phyloP scores from a whole-genome alignment of 306 rosid genomes.

The Mimosa bimucronata region DNA sequence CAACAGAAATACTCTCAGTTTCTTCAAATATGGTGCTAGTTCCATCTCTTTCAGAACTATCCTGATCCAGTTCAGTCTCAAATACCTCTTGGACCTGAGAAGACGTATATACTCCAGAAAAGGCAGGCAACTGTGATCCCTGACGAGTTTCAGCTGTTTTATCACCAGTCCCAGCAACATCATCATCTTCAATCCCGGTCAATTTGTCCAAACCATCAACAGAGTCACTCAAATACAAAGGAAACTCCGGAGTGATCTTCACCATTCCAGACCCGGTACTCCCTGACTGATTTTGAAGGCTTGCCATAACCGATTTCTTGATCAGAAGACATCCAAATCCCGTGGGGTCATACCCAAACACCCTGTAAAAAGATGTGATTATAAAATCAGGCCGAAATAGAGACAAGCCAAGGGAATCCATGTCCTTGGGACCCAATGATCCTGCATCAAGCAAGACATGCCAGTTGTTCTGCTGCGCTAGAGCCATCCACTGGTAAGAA shows the following conservation, averaged over 20 bases:
- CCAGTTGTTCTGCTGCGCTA: slow-evolving; percentile 98
- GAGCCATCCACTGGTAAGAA: slow-evolving; percentile 98
- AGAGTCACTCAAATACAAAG: slow-evolving; percentile 89
- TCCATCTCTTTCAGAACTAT: slow-evolving; percentile 88
- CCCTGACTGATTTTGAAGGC: slow-evolving; percentile 89
- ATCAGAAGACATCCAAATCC: slow-evolving; percentile 96
- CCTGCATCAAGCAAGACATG: slow-evolving; percentile 98
- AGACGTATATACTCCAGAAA: slow-evolving; percentile 88
- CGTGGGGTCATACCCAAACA: slow-evolving; percentile 94
- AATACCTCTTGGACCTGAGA: slow-evolving; percentile 93
- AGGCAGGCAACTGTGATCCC: slow-evolving; percentile 83
- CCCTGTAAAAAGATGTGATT: slow-evolving; percentile 92
- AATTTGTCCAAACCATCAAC: slow-evolving; percentile 75
- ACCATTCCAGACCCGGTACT: slow-evolving; percentile 95
- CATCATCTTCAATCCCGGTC: slow-evolving; percentile 69
- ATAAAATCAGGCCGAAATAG: slow-evolving; percentile 95
- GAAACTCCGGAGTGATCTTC: slow-evolving; percentile 89
- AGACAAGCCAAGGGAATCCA: slow-evolving; percentile 97
- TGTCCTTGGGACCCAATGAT: slow-evolving; percentile 95
- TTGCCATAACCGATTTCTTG: slow-evolving; percentile 86
- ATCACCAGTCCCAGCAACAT: slow-evolving; percentile 48
- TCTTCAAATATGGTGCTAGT: slow-evolving; percentile 97
- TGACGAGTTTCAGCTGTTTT: slow-evolving; percentile 66
- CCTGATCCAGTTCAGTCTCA: slow-evolving; percentile 92
- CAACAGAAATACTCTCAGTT: slow-evolving; percentile 82